Base-by-base conservation (phyloP, 306 rosid genomes). In the Gillenia trifoliata region DNA sequence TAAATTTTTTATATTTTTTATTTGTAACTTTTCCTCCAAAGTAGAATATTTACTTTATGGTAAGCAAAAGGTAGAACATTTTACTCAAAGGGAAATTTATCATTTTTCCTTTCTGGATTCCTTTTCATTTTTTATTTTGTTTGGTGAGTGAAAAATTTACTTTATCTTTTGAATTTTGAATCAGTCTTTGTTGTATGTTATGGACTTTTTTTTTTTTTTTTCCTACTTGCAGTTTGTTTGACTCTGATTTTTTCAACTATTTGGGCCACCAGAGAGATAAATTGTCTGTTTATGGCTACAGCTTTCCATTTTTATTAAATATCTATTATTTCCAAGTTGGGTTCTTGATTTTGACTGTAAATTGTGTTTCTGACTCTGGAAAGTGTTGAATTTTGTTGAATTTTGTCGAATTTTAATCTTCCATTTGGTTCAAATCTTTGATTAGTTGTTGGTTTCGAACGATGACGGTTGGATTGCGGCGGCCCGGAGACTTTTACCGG, bases 231-330 rank as follows among this genome's bases (percentile, higher is more conserved):
- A 81, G 75, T 66, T 77, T 70, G 84, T 86, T 86, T 86, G 97
- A 89, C 93, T 80, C 68, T 31, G 79, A 78, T 74, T 70, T 81
- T 83, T 86, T 85, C 88, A 82, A 85, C 88, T 33, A 83, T 61
- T 73, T 59, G 68, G 80, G 57, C 68, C 36, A 57, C 59, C 74
- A 55, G 55, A 22, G 22, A 61, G 40, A 52, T 16, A 68, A 28
- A 33, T 8, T 23, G 34, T 30, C 3, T 70, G 61, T 66, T 64
- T 55, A 20, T 72, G 83, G 80, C 71, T 57, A 55, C 41, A 29
- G 23, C 28, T 55, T 72, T 55, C 71, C 16, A 43, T 26, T 38
- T 66, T 81, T 74, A 17, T 71, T 34, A 73, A 75, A 41, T 55
- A 57, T 64, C 76, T 13, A 26, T n/a, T 63, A 25, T 66, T 73